Base-by-base conservation (phyloP, 2,329 filamentous ascomycete species). In the Fusarium sp. region DNA sequence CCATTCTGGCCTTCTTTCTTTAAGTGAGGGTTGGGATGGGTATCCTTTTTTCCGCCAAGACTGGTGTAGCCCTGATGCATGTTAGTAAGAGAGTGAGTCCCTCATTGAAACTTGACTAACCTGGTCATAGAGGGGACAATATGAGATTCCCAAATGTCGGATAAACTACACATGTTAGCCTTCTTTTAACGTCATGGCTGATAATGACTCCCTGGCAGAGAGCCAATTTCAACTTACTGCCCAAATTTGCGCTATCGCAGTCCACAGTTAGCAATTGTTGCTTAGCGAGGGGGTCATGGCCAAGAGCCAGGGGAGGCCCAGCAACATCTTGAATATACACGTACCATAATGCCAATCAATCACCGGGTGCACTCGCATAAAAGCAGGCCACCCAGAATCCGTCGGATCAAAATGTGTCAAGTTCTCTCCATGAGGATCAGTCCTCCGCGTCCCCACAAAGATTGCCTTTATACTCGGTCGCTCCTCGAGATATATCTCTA, bases 291-390 rank as follows among this genome's bases (percentile, higher is more conserved):
- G 2, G 3, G 3, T n/a, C 33, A 29, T 31, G 10, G 31, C 25
- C 27, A 52, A 31, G 10, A 47, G 2, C 25, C 9, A n/a, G 16
- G 22, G 22, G 6, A n/a, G 6, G 16, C 16, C 16, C 27, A 25
- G 7, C 9, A 52, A 20, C 18, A 31, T 2, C 20, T 9, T 33
- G 20, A 13, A 36, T 54, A n/a, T 36, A 10, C 6, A 52, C 70
- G 8, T 71, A 74, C 72, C 80, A 69, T 73, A 98, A 82, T 97
- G 94, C 97, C 97, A 99, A 83, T 99, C 97, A 80, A 99, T 95
- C 11, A 99, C 94, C 0, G 97, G 96, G 83, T 99, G 95, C 69
- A 98, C 88, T 68, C 97, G 91, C 92, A 98, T 95, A 79, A 98
- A 98, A 50, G 88, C 85, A 38, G 97, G 97, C 97, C 97, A 99